A percentile compares a stretch with the other conserved stretches of the same genome.
These are phyloP conservation scores for Abelmoschus esculentus DNA, from an alignment of 345 rosid genomes.

Conservation along the genomic window DNA sequence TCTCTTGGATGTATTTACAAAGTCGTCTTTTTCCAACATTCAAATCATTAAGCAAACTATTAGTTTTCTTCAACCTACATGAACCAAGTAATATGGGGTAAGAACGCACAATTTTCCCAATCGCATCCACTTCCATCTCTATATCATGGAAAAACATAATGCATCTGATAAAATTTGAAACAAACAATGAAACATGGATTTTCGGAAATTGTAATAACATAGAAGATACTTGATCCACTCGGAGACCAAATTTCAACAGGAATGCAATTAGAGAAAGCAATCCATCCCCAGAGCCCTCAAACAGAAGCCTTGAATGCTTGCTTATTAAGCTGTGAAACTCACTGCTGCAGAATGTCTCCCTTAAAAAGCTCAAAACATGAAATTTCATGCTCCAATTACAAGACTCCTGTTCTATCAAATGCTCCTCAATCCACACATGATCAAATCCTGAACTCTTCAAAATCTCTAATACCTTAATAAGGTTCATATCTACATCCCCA, in stretches of 20 bases:
- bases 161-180: constrained; percentile 46
- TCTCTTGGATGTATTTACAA: constrained; percentile 39
- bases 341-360: constrained; percentile 23
- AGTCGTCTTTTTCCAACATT: constrained; percentile 50
- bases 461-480: constrained; percentile 36
- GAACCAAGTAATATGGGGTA: constrained; percentile 46
- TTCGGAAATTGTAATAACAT: constrained; percentile 48
- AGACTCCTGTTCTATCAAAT: constrained; percentile 27
- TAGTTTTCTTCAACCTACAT: constrained; percentile 45
- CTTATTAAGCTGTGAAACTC: constrained; percentile 37
- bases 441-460: constrained; percentile 40
- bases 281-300: constrained; percentile 45
- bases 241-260: constrained; percentile 47
- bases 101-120: constrained; percentile 36
- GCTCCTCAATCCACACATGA: constrained; percentile 40
- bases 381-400: constrained; percentile 54
- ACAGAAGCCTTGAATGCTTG: constrained; percentile 45
- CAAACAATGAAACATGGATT: constrained; percentile 33
- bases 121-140: constrained; percentile 43
- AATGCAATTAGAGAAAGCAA: constrained; percentile 39
- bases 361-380: constrained; percentile 33
- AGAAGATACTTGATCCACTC: constrained; percentile 30
- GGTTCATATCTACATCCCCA: constrained; percentile 40
- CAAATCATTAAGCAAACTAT: constrained; percentile 31
- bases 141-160: constrained; percentile 40